phyloP scores from a whole-genome alignment of 2,329 filamentous ascomycete genomes.

The Byssochlamys sp. region DNA sequence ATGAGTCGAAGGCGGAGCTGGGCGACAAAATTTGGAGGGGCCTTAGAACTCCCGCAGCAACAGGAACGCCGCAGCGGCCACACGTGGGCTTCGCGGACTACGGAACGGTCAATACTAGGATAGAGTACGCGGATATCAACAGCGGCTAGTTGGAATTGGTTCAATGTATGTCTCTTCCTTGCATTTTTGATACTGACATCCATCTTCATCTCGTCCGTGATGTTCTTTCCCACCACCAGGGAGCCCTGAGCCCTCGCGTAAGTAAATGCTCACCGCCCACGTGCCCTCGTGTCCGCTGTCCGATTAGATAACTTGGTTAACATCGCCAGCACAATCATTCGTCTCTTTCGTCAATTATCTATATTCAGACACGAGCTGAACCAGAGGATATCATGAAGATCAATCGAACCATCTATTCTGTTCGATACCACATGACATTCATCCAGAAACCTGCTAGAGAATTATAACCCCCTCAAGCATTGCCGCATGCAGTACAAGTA shows the following conservation, averaged over 20 bases:
- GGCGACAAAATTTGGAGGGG: neutral
- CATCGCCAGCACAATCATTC: too few species aligned
- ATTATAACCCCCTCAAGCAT: too few species aligned
- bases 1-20: neutral
- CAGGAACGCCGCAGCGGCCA: neutral
- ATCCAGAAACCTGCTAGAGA: too few species aligned
- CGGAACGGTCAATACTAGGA: neutral
- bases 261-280: neutral
- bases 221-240: neutral
- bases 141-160: neutral
- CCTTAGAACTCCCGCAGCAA: neutral
- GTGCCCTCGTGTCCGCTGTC: too few species aligned
- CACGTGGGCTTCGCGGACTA: neutral
- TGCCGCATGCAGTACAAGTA: too few species aligned
- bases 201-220: neutral
- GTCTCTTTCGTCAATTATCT: too few species aligned
- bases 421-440: too few species aligned
- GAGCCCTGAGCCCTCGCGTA: neutral
- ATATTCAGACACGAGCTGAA: too few species aligned
- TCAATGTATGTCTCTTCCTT: neutral
- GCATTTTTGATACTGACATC: neutral
- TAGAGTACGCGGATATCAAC: neutral
- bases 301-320: too few species aligned
- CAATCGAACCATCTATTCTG: too few species aligned
- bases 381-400: too few species aligned